phyloP scores from a whole-genome alignment of 768 basidiomycete genomes.

The Hericium coralloides region DNA sequence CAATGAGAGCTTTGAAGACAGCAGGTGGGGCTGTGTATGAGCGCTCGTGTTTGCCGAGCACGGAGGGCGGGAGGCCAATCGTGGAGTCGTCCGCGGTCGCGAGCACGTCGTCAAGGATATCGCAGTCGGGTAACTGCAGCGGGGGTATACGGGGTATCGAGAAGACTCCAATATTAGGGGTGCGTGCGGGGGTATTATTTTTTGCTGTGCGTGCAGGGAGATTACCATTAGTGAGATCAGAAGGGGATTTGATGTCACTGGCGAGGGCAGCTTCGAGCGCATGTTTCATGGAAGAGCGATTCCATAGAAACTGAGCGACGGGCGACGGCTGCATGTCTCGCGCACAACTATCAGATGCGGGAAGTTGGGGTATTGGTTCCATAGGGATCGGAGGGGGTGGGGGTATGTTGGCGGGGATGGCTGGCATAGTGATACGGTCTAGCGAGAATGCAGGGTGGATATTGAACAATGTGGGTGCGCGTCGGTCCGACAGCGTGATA shows the following conservation, averaged over 20 bases:
- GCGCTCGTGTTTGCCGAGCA: slow-evolving; percentile 8
- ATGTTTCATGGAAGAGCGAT: slow-evolving; percentile 11
- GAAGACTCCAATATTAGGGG: background rate
- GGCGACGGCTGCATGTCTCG: slow-evolving; percentile 2
- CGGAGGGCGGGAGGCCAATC: background rate
- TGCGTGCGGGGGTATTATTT: background rate
- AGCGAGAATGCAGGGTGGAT: slow-evolving; percentile 36
- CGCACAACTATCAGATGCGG: background rate
- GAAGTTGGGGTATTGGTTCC: background rate
- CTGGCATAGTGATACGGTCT: slow-evolving; percentile 26
- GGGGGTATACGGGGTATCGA: slow-evolving; percentile 11
- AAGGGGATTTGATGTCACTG: slow-evolving; percentile 6
- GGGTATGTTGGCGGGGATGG: slow-evolving; percentile 13
- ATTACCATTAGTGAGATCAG: background rate
- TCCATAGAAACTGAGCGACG: slow-evolving; percentile 13
- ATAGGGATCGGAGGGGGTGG: slow-evolving; percentile 7
- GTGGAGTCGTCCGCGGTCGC: slow-evolving; percentile 5
- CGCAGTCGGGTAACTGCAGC: slow-evolving; percentile 7
- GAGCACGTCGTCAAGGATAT: slow-evolving; percentile 14
- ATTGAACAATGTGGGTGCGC: slow-evolving; percentile 36
- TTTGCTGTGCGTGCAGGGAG: no score
- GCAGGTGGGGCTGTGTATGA: slow-evolving; percentile 11
- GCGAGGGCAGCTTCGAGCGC: slow-evolving; percentile 14
- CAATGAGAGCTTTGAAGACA: background rate
- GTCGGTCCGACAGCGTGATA: slow-evolving; percentile 22